Evolutionary conservation across 164 flowering plant species (phyloP).

Genomic region (Stephania cephalantha): DNA sequence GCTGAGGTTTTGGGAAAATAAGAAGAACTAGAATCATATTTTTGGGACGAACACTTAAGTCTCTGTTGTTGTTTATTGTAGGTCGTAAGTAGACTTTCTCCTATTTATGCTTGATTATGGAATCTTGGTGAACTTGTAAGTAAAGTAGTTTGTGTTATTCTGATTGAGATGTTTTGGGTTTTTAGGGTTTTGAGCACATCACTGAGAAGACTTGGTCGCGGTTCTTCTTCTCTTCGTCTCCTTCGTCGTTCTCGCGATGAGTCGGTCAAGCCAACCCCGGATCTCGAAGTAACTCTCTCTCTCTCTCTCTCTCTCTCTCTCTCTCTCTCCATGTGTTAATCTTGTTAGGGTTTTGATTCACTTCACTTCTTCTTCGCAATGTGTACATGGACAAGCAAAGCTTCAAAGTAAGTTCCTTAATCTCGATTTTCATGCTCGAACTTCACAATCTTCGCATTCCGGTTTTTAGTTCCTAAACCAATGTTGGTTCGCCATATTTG

Average conservation of each 20-base stretch:
- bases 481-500: neutral
- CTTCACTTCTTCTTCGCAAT: constrained; percentile 1
- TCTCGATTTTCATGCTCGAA: too few relatives aligned
- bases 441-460: too few relatives aligned
- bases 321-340: neutral
- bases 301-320: neutral
- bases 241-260: constrained; percentile 27
- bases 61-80: too few relatives aligned
- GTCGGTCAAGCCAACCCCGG: constrained; percentile 71
- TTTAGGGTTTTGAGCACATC: neutral
- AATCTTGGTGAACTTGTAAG: too few relatives aligned
- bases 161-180: neutral
- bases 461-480: too few relatives aligned
- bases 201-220: neutral
- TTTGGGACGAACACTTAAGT: too few relatives aligned
- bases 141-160: too few relatives aligned
- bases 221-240: neutral
- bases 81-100: too few relatives aligned
- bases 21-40: too few relatives aligned
- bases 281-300: constrained; percentile 48
- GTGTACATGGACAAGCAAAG: constrained; percentile 67
- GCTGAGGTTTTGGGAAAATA: too few relatives aligned
- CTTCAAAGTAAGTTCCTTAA: constrained; percentile 41
- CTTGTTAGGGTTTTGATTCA: neutral
- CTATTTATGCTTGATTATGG: too few relatives aligned